These are phyloP conservation scores for Phalaenopsis equestris DNA, from an alignment of 106 monocot species.

Conservation along the genomic window DNA sequence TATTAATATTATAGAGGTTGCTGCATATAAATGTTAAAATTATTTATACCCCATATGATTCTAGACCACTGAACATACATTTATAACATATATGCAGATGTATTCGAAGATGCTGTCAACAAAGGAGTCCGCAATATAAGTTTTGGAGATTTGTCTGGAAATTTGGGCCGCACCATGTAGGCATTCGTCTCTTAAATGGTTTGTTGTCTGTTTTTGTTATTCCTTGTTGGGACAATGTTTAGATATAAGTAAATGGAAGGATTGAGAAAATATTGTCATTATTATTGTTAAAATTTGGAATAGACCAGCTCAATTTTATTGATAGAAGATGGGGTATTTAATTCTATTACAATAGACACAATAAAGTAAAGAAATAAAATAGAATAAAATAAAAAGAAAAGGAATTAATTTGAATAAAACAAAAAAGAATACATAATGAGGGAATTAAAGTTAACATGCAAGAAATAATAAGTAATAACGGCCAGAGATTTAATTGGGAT, in stretches of 20 bases:
- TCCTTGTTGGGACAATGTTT: not conserved
- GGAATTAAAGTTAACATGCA: no score
- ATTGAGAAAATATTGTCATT: not conserved
- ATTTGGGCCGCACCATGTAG: conserved; percentile 94
- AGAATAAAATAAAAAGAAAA: no score
- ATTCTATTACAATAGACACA: no score
- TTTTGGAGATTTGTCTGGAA: conserved; percentile 94
- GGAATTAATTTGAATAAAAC: no score
- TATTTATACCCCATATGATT: not conserved
- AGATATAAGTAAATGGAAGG: not conserved
- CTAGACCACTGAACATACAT: not conserved
- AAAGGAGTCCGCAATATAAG: conserved; percentile 91
- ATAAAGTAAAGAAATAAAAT: no score
- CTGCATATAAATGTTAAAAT: not conserved
- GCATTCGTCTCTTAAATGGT: conserved; percentile 9
- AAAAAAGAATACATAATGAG: no score
- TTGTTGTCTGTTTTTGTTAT: not conserved
- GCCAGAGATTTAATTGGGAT: no score
- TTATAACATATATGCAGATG: conserved; percentile 42
- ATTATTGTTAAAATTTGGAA: not conserved
- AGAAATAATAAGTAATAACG: no score
- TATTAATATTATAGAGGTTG: not conserved
- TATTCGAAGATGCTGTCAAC: conserved; percentile 90
- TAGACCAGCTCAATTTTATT: no score
- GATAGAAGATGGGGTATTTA: no score